These are phyloP conservation scores for Ceratocystis huliohia DNA, from an alignment of 2,329 filamentous ascomycete species.

Conservation along the genomic window DNA sequence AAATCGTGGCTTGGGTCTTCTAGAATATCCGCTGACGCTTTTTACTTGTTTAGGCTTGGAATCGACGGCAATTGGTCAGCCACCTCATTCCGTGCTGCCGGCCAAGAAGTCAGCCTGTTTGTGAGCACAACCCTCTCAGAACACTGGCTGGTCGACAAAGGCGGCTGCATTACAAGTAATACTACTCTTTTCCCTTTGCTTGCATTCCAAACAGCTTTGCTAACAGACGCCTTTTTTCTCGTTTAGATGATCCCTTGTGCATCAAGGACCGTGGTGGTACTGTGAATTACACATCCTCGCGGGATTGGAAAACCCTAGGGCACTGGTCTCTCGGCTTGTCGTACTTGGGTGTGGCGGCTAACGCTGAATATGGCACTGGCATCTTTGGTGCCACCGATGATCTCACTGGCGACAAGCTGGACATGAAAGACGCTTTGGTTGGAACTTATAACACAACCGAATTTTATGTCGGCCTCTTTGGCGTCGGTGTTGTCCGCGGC, in stretches of 20 bases:
- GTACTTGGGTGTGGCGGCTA: constrained; percentile 45
- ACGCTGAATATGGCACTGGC: constrained; percentile 52
- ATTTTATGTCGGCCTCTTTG: constrained; percentile 43
- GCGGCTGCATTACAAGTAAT: constrained; percentile 41
- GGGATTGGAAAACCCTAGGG: constrained; percentile 46
- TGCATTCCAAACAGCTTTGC: not conserved
- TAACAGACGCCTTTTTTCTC: not conserved
- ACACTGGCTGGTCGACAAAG: constrained; percentile 52
- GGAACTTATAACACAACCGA: constrained; percentile 43
- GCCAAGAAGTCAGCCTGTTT: constrained; percentile 31
- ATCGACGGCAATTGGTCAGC: constrained; percentile 62
- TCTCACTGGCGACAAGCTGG: constrained; percentile 29
- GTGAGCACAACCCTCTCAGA: constrained; percentile 59
- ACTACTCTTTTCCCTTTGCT: constrained; percentile 23
- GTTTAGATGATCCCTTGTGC: constrained; percentile 40
- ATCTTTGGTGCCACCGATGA: constrained; percentile 33
- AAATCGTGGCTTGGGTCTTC: not conserved
- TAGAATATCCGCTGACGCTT: not conserved
- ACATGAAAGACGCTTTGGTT: constrained; percentile 36
- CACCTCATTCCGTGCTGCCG: constrained; percentile 47
- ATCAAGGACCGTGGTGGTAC: constrained; percentile 43
- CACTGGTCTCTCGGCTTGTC: constrained; percentile 47
- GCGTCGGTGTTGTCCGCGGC: constrained; percentile 43
- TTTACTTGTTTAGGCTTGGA: constrained; percentile 37
- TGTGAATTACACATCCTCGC: constrained; percentile 42